Evolutionary conservation across 192 early-diverging fungal species (phyloP).

Genomic region (Lobosporangium transversale): DNA sequence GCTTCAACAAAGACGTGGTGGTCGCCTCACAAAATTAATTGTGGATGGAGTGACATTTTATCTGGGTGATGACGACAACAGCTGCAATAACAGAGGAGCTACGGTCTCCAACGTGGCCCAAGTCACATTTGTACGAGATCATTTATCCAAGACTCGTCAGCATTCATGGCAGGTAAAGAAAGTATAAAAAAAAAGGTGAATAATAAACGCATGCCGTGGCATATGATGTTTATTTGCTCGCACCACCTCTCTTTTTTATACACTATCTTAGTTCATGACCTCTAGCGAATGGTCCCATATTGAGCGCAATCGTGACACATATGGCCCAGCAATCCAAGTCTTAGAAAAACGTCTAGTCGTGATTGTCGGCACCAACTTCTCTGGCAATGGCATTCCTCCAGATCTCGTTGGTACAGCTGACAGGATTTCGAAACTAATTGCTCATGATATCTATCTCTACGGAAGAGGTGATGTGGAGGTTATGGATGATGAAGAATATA

Average conservation of each 20-base stretch:
- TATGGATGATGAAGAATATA: constrained; percentile 64
- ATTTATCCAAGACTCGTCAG: not conserved
- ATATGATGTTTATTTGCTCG: no score
- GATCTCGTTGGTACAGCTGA: constrained; percentile 14
- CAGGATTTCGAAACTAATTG: constrained; percentile 65
- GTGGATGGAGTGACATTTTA: constrained; percentile 48
- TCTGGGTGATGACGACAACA: constrained; percentile 39
- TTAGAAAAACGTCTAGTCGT: constrained; percentile 27
- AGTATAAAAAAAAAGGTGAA: no score
- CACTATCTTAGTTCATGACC: not conserved
- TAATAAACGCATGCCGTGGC: no score
- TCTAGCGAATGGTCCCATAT: constrained; percentile 25
- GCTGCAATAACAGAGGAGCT: no score
- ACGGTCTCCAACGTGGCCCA: not conserved
- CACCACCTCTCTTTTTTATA: not conserved
- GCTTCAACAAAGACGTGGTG: constrained; percentile 37
- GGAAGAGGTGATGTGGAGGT: constrained; percentile 70
- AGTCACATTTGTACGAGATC: constrained; percentile 16
- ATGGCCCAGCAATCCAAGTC: constrained; percentile 69
- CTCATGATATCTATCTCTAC: constrained; percentile 73
- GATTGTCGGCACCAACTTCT: constrained; percentile 27
- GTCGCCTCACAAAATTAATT: constrained; percentile 4
- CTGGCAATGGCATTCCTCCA: constrained; percentile 15
- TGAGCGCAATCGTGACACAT: constrained; percentile 68
- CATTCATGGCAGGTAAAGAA: constrained; percentile 30